Percentiles rank a stretch among this genome's conserved stretches.
Conservation (phyloP, 2,329 filamentous ascomycete species). For the Neonectria coccinea region DNA sequence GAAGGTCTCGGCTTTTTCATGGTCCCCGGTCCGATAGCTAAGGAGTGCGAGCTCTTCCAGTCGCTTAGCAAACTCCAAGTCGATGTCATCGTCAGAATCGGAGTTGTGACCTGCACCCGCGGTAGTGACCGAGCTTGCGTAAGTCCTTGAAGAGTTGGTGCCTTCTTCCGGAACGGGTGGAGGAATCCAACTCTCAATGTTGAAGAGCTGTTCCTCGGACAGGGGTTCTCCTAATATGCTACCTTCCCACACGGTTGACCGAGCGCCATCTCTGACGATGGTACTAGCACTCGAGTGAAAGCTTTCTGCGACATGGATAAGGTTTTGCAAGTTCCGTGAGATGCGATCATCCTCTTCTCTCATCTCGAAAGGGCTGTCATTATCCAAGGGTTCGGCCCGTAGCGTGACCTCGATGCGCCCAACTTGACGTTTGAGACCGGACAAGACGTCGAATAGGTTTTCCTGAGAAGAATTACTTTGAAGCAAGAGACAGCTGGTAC, state of each 20-base stretch:
- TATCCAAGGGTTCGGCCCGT: background rate
- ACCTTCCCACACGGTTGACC: constrained; percentile 1
- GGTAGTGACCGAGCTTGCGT: background rate
- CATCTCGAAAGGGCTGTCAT: background rate
- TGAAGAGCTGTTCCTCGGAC: constrained; percentile 4
- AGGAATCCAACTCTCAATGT: constrained; percentile 11
- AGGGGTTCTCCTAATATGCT: constrained; percentile 1
- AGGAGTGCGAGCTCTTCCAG: constrained; percentile 2
- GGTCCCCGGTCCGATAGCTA: constrained; percentile 1
- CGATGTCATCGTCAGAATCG: constrained; percentile 7
- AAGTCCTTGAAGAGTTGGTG: background rate
- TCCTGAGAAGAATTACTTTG: constrained; percentile 11
- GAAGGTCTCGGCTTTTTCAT: constrained; percentile 7
- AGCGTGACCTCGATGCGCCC: constrained; percentile 8
- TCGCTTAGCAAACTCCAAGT: background rate
- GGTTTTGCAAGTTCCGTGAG: background rate
- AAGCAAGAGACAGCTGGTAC: constrained; percentile 4
- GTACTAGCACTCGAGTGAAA: constrained; percentile 10
- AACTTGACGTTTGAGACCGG: constrained; percentile 3
- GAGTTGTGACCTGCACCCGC: background rate
- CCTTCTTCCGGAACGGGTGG: background rate
- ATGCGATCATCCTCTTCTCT: background rate
- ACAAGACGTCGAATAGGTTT: background rate
- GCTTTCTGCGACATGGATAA: constrained; percentile 5
- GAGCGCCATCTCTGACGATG: constrained; percentile 5